These are phyloP conservation scores for Didymella segeticola DNA, from an alignment of 2,329 filamentous ascomycete genomes.

Conservation along the genomic window DNA sequence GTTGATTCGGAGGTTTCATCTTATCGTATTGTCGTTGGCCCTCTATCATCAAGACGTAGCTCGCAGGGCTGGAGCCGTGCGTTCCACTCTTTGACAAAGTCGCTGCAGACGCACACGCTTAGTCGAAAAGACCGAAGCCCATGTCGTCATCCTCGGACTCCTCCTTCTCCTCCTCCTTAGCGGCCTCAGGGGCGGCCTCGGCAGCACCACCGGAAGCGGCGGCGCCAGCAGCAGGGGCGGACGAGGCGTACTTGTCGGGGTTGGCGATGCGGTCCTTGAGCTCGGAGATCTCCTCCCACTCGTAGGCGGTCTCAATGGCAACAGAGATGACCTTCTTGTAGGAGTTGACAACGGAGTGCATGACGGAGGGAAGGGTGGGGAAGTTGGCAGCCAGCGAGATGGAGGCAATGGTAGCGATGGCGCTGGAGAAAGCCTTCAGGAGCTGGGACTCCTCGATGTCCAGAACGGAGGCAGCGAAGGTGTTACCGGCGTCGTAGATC, in stretches of 20 bases:
- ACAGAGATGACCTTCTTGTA: slow-evolving; percentile 98
- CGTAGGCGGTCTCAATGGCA: slow-evolving; percentile 87
- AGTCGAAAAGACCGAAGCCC: slow-evolving; percentile 64
- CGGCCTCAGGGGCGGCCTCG: slow-evolving; percentile 36
- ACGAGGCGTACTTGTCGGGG: slow-evolving; percentile 91
- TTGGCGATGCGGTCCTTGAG: slow-evolving; percentile 99
- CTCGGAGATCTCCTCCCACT: slow-evolving; percentile 94
- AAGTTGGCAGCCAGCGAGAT: slow-evolving; percentile 93
- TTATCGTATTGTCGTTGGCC: slow-evolving; percentile 46
- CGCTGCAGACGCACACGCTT: slow-evolving; percentile 40
- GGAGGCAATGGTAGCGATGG: slow-evolving; percentile 85
- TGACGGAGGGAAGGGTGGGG: slow-evolving; percentile 94
- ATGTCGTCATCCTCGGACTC: slow-evolving; percentile 64
- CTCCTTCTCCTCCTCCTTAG: slow-evolving; percentile 62
- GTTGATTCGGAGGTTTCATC: slow-evolving; percentile 30
- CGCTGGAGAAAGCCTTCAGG: slow-evolving; percentile 78
- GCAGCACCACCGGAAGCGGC: slow-evolving; percentile 48
- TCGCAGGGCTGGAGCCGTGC: slow-evolving; percentile 25
- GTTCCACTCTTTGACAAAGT: slow-evolving; percentile 29
- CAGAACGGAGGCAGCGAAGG: slow-evolving; percentile 82
- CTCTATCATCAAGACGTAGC: slow-evolving; percentile 41
- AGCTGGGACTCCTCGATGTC: slow-evolving; percentile 97
- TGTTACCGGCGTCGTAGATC: slow-evolving; percentile 98
- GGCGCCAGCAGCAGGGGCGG: slow-evolving; percentile 72
- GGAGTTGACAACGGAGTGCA: slow-evolving; percentile 94